These are phyloP conservation scores for Porodaedalea pini DNA, from an alignment of 1,284 basidiomycete genomes.

Conservation along the genomic window DNA sequence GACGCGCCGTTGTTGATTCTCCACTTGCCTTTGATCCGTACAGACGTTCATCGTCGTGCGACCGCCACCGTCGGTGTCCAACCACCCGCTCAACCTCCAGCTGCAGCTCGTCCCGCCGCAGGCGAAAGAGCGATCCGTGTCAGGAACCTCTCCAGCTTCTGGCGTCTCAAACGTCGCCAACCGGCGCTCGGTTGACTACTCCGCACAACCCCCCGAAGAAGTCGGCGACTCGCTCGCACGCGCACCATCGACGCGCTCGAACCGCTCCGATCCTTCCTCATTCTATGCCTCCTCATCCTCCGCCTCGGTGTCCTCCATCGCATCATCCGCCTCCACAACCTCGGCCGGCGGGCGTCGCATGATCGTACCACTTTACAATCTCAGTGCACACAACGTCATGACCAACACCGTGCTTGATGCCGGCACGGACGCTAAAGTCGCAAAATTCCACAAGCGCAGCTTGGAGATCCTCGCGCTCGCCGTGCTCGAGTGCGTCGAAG, in stretches of 20 bases:
- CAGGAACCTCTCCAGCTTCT: slow-evolving; percentile 20
- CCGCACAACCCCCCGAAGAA: slow-evolving; percentile 35
- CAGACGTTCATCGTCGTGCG: slow-evolving; percentile 86
- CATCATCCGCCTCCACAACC: slow-evolving; percentile 45
- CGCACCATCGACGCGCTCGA: slow-evolving; percentile 33
- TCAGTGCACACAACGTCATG: slow-evolving; percentile 90
- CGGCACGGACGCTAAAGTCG: slow-evolving; percentile 92
- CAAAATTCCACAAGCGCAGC: slow-evolving; percentile 82
- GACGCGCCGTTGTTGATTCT: slow-evolving; percentile 15
- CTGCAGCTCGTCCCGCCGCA: slow-evolving; percentile 85
- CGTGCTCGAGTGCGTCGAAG: slow-evolving; percentile 78
- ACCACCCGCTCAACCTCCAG: slow-evolving; percentile 90
- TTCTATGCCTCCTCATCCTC: slow-evolving; percentile 42
- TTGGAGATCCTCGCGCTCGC: slow-evolving; percentile 81
- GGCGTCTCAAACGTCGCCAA: slow-evolving; percentile 31
- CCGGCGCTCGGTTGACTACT: slow-evolving; percentile 34
- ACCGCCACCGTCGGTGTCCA: slow-evolving; percentile 77
- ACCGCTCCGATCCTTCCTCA: slow-evolving; percentile 46
- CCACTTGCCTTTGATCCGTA: slow-evolving; percentile 16
- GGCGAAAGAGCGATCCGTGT: slow-evolving; percentile 38
- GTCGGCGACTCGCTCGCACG: slow-evolving; percentile 32
- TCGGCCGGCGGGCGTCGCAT: slow-evolving; percentile 56
- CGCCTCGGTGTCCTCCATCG: slow-evolving; percentile 41
- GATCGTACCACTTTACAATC: slow-evolving; percentile 92
- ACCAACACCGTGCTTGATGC: slow-evolving; percentile 89